Percentiles rank a stretch among this genome's conserved stretches.
Evolutionary conservation across 2,329 filamentous ascomycete species (phyloP).

Genomic region (Monilinia fructigena): DNA sequence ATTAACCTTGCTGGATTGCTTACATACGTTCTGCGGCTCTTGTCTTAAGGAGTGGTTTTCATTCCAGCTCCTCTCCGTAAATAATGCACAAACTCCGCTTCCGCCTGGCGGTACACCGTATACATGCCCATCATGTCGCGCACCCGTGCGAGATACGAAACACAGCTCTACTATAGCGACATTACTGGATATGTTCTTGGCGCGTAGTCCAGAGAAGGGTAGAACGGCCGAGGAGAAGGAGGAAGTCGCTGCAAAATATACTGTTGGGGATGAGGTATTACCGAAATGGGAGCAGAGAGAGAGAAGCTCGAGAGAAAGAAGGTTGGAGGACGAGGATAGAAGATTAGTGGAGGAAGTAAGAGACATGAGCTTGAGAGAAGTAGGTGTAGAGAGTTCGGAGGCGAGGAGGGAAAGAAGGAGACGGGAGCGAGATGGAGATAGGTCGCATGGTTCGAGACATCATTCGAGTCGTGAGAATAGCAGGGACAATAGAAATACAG

Average conservation of each 20-base stretch:
- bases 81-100: constrained; percentile 33
- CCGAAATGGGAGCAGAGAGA: constrained; percentile 56
- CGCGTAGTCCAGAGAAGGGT: constrained; percentile 72
- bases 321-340: constrained; percentile 47
- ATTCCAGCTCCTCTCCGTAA: constrained; percentile 55
- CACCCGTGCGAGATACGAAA: constrained; percentile 78
- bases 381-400: constrained; percentile 47
- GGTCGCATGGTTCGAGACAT: constrained; percentile 32
- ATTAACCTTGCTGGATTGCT: constrained; percentile 85
- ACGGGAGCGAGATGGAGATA: constrained; percentile 34
- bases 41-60: constrained; percentile 96
- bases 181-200: constrained; percentile 82
- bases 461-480: constrained; percentile 41
- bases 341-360: constrained; percentile 38
- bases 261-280: constrained; percentile 76
- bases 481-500: constrained; percentile 33
- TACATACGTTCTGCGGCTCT: constrained; percentile 93
- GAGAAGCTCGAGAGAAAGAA: constrained; percentile 53
- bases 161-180: constrained; percentile 91
- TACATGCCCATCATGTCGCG: constrained; percentile 91
- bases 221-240: constrained; percentile 71
- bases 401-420: constrained; percentile 37
- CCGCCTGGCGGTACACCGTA: constrained; percentile 49
- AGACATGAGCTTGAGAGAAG: constrained; percentile 56
- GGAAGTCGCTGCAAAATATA: constrained; percentile 74